These are phyloP conservation scores for Cladosporium cucumerinum DNA, from an alignment of 2,329 filamentous ascomycete genomes.

Conservation along the genomic window DNA sequence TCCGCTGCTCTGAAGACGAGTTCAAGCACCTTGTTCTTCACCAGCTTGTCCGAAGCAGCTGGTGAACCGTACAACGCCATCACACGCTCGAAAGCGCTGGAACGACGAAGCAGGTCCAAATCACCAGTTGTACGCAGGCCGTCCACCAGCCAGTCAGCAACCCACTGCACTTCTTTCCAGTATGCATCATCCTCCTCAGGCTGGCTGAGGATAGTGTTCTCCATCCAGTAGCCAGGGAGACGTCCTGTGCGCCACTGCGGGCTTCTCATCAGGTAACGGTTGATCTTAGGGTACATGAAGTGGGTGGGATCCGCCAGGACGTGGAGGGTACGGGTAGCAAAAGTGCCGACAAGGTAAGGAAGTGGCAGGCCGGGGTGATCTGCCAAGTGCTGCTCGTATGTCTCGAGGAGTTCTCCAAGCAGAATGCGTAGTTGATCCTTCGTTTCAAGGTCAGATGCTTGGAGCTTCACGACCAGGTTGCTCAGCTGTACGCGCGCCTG, in stretches of 20 bases:
- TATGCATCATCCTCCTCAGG: conserved; percentile 71
- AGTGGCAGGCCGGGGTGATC: conserved; percentile 57
- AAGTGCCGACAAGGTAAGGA: conserved; percentile 71
- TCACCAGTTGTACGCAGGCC: conserved; percentile 60
- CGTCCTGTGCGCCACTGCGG: conserved; percentile 67
- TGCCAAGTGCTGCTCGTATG: conserved; percentile 47
- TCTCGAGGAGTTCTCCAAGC: conserved; percentile 76
- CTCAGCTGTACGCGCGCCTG: conserved; percentile 70
- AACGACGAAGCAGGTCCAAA: conserved; percentile 57
- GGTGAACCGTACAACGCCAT: conserved; percentile 67
- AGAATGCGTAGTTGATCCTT: conserved; percentile 76
- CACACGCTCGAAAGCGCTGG: conserved; percentile 67
- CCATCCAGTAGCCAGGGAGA: conserved; percentile 58
- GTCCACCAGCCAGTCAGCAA: conserved; percentile 67
- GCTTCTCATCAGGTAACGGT: conserved; percentile 73
- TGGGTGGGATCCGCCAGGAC: conserved; percentile 76
- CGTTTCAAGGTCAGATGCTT: conserved; percentile 67
- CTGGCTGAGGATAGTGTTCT: conserved; percentile 69
- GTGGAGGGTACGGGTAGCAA: conserved; percentile 66
- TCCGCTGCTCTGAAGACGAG: conserved; percentile 63
- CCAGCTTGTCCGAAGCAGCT: conserved; percentile 51
- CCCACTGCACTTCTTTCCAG: conserved; percentile 71
- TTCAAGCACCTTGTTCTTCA: conserved; percentile 61
- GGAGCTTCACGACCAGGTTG: conserved; percentile 56
- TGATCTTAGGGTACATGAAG: conserved; percentile 80